Percentiles rank a stretch among this genome's conserved stretches.
phyloP scores from a whole-genome alignment of 2,329 filamentous ascomycete genomes.

The Orbilia oligospora region DNA sequence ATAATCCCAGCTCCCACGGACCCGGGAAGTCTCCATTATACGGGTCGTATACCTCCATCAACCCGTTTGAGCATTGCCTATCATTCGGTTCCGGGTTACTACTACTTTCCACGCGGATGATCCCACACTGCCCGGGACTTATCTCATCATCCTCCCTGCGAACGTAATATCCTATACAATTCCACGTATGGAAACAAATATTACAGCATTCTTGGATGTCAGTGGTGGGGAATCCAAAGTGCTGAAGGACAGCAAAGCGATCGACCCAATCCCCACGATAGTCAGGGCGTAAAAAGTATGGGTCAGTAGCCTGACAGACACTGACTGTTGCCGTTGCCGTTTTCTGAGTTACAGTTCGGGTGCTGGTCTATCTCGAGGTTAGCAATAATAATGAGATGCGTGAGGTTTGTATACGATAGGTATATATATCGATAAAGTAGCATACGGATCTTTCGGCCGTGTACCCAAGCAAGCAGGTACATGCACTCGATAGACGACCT shows the following conservation, averaged over 20 bases:
- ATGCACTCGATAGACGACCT: slow-evolving; percentile 59
- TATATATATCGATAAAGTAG: not conserved
- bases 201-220: slow-evolving; percentile 48
- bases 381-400: not conserved
- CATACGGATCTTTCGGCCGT: slow-evolving; percentile 40
- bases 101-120: slow-evolving; percentile 22
- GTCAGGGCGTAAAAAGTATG: slow-evolving; percentile 13
- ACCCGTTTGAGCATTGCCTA: slow-evolving; percentile 28
- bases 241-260: slow-evolving; percentile 1
- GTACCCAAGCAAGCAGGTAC: slow-evolving; percentile 56
- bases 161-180: slow-evolving; percentile 49
- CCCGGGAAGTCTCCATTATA: slow-evolving; percentile 26
- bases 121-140: slow-evolving; percentile 10
- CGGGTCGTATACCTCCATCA: slow-evolving; percentile 52
- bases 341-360: slow-evolving; percentile 38
- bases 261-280: slow-evolving; percentile 35
- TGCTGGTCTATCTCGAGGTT: slow-evolving; percentile 13
- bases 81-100: slow-evolving; percentile 45
- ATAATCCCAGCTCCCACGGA: slow-evolving; percentile 40
- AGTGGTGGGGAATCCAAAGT: slow-evolving; percentile 21
- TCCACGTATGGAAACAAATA: slow-evolving; percentile 44
- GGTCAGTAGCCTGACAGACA: slow-evolving; percentile 28
- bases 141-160: slow-evolving; percentile 13
- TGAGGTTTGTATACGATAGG: not conserved
- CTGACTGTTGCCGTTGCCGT: slow-evolving; percentile 36